Percentiles rank a stretch among this genome's conserved stretches.
phyloP scores from a whole-genome alignment of 257 asterid genomes.

The Petunia secreta region DNA sequence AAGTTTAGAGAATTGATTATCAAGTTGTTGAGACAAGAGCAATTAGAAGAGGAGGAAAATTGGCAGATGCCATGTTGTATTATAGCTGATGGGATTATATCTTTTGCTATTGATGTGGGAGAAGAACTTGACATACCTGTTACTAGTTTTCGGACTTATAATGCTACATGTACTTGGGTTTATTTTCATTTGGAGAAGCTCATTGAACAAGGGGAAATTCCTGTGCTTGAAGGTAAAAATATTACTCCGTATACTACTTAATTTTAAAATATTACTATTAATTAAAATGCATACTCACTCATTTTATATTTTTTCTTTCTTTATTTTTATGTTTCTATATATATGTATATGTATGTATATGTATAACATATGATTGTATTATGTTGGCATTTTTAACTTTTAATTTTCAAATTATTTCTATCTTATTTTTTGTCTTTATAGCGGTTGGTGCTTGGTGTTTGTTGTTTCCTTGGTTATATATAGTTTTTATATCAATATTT shows the following conservation, averaged over 20 bases:
- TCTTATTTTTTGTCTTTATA: too few species aligned
- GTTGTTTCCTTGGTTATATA: too few species aligned
- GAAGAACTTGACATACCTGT: constrained; percentile 45
- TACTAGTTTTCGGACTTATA: constrained; percentile 46
- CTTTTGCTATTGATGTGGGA: constrained; percentile 52
- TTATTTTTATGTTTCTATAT: neutral
- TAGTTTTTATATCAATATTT: too few species aligned
- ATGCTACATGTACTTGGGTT: constrained; percentile 49
- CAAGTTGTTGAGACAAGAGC: constrained; percentile 27
- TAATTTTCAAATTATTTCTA: too few species aligned
- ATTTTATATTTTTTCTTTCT: neutral
- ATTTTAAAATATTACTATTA: neutral
- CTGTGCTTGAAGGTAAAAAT: constrained; percentile 39
- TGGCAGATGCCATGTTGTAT: constrained; percentile 39
- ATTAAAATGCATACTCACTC: too few species aligned
- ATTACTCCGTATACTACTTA: neutral
- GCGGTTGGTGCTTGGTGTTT: too few species aligned
- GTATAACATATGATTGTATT: too few species aligned
- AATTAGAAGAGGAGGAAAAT: neutral
- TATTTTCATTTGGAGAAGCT: constrained; percentile 42
- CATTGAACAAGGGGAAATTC: constrained; percentile 40
- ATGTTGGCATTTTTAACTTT: too few species aligned
- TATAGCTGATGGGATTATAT: constrained; percentile 45
- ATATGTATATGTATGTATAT: neutral
- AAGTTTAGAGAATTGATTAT: constrained; percentile 31